Evolutionary conservation across 305 asterid species (phyloP), one percentile per base, ranked within the genome.

Genomic region (Fraxinus ornus): DNA sequence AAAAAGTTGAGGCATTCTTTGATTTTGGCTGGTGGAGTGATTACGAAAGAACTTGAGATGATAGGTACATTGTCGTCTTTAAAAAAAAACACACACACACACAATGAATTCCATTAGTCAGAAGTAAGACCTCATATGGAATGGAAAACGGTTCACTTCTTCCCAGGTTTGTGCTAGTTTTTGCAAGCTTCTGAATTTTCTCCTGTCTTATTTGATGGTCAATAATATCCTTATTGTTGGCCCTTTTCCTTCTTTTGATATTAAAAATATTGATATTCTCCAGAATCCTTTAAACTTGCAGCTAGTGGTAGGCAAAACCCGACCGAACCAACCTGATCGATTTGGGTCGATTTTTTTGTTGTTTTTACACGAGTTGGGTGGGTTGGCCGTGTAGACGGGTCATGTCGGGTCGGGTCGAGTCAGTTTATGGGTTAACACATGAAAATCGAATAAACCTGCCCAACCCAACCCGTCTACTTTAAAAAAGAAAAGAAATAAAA

Each of bases 121-220:
- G 89, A 92, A 49, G 70, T 94, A 87, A 90, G 98, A 84, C 92
- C 94, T 79, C 98, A 88, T 80, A 85, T 92, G 92, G 95, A 90
- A 35, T 95, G 98, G 92, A 5, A 90, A 88, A 81, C 94, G 98
- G 97, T 90, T 86, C 85, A 89, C 90, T 82, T 80, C 91, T 70
- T 86, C 98, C 81, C 91, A 90, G 94, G 98, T 92, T 86, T 77
- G 80, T 76, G 30, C 78, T 79, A 32, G 68, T 84, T 80, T 26
- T 80, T 73, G 57, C 76, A 28, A 83, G 66, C 30, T 22, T 55
- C 26, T 79, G 39, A 44, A 33, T 60, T 13, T 70, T 33, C 75
- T 41, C 17, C 5, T 57, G 26, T 24, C n/a, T 39, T 79, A n/a
- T 76, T 80, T 47, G 30, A 21, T 83, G 52, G 44, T 79, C 21